These are phyloP conservation scores for Gracilaria gracilis DNA, from an alignment of 23 red algal genomes.

Conservation along the genomic window DNA sequence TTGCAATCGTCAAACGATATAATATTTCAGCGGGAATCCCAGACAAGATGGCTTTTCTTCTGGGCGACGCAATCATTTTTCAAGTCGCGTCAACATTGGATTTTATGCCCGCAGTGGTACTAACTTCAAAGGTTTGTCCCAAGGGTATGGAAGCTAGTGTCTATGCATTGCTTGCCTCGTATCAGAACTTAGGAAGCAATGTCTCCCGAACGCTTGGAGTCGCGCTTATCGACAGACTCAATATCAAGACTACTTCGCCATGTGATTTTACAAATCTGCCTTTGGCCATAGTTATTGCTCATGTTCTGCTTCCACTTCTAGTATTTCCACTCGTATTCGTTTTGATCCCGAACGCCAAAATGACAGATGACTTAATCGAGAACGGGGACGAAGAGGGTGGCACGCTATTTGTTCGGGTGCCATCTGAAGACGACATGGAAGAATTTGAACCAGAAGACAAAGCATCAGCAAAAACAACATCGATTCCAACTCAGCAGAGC, in stretches of 20 bases:
- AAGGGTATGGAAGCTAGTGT: slow-evolving; percentile 78
- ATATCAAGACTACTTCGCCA: slow-evolving; percentile 61
- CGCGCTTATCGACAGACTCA: slow-evolving; percentile 57
- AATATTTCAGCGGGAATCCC: slow-evolving; percentile 65
- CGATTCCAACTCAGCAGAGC: not conserved
- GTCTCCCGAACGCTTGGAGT: slow-evolving; percentile 76
- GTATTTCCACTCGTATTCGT: slow-evolving; percentile 74
- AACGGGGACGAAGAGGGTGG: not conserved
- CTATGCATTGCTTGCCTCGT: slow-evolving; percentile 74
- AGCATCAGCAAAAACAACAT: not conserved
- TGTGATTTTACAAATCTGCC: slow-evolving; percentile 77
- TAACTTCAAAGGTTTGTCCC: slow-evolving; percentile 81
- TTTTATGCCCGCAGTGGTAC: slow-evolving; percentile 81
- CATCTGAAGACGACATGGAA: slow-evolving; percentile 16
- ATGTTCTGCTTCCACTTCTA: slow-evolving; percentile 64
- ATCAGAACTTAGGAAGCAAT: slow-evolving; percentile 65
- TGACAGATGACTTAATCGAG: slow-evolving; percentile 76
- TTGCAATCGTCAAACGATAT: slow-evolving; percentile 63
- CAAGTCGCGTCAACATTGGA: slow-evolving; percentile 57
- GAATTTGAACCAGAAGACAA: slow-evolving; percentile 26
- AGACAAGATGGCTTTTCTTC: slow-evolving; percentile 69
- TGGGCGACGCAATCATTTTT: slow-evolving; percentile 75
- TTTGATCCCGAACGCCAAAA: slow-evolving; percentile 65
- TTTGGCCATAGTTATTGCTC: slow-evolving; percentile 67
- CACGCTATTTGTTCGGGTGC: slow-evolving; percentile 17